Conservation (phyloP, 1,284 basidiomycete genomes). For the Meripilus lineatus region DNA sequence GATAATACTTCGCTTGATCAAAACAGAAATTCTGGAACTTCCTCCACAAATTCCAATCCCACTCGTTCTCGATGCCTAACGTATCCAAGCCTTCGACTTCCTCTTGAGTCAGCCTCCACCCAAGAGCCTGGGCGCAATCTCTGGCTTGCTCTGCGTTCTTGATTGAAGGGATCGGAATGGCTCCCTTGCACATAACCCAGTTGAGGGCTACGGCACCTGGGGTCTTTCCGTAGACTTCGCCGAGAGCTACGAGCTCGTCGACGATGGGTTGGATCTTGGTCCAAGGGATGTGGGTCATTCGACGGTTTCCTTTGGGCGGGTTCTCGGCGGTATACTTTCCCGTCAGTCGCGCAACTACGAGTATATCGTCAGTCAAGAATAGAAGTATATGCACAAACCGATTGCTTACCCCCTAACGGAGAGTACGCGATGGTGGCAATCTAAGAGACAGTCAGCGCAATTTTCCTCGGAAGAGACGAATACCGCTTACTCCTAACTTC, state of each 20-base stretch:
- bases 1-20: not conserved
- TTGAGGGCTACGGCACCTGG: constrained; percentile 1
- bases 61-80: not conserved
- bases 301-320: not conserved
- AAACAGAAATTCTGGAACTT: not conserved
- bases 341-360: not conserved
- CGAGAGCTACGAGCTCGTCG: not conserved
- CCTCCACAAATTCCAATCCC: not conserved
- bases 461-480: not conserved
- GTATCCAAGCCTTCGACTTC: not conserved
- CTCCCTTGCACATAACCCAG: constrained; percentile 4
- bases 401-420: not conserved
- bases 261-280: constrained; percentile 1
- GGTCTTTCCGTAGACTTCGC: not conserved
- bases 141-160: not conserved
- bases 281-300: not conserved
- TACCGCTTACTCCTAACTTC: not conserved
- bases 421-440: constrained; percentile 3
- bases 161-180: not conserved
- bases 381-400: not conserved
- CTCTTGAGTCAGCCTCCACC: not conserved
- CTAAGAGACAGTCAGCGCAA: not conserved
- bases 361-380: not conserved
- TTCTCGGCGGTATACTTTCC: not conserved
- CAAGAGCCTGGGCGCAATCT: not conserved